These are phyloP conservation scores for Fraxinus xanthoxyloides DNA, from an alignment of 305 asterid species.

Conservation along the genomic window DNA sequence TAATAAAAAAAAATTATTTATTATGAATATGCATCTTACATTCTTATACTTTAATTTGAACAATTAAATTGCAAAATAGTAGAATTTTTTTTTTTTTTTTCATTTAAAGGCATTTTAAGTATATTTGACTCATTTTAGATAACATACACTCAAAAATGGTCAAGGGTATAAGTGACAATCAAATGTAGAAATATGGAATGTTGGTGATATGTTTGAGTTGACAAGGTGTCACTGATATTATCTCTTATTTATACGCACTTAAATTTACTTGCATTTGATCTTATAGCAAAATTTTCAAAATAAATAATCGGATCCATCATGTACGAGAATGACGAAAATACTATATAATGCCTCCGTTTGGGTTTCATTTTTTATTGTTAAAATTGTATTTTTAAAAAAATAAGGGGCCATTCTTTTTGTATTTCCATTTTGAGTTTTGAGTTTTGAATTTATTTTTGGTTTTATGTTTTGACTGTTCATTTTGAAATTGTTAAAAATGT, in stretches of 20 bases:
- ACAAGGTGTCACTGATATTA: neutral
- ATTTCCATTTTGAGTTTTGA: too few relatives aligned
- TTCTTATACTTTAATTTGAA: too few relatives aligned
- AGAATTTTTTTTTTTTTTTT: too few relatives aligned
- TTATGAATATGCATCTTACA: neutral
- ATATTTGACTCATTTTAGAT: neutral
- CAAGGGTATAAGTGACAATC: neutral
- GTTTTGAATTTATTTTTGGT: too few relatives aligned
- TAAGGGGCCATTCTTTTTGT: too few relatives aligned
- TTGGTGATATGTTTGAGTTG: neutral
- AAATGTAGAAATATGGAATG: too few relatives aligned
- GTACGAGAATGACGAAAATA: neutral
- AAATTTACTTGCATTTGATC: neutral
- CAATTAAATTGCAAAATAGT: neutral
- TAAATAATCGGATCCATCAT: neutral
- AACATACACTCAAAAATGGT: neutral
- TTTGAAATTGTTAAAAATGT: too few relatives aligned
- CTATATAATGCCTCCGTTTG: neutral
- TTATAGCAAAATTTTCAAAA: neutral
- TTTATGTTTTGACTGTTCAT: too few relatives aligned
- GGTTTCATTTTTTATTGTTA: too few relatives aligned
- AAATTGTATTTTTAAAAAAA: too few relatives aligned
- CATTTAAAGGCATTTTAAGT: neutral
- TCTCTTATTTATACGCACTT: neutral
- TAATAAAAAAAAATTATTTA: too few relatives aligned